Base-by-base conservation (phyloP, 2,329 filamentous ascomycete species). In the Aspergillus fumigatiaffinis region DNA sequence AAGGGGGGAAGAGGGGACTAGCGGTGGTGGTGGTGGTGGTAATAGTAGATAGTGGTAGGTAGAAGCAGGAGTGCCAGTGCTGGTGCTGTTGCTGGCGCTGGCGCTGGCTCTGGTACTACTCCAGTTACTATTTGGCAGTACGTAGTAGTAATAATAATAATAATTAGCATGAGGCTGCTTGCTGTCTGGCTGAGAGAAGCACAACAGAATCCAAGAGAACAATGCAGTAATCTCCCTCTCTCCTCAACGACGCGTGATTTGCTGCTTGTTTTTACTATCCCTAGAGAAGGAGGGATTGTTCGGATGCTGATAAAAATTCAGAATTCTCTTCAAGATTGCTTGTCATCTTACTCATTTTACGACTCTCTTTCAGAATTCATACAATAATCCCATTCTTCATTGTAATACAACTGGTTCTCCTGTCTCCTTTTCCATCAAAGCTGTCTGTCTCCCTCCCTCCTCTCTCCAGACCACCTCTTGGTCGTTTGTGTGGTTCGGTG, bases 401-500 rank as follows among this genome's bases (percentile, higher is more conserved):
- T 38, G 17, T 38, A 17, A 17, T 17, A 17, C 12, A 35, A 25
- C 21, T 20, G 7, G 47, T 10, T 46, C 42, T 49, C 50, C 21
- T 29, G 49, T 10, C n/a, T 48, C 17, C 9, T 23, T 57, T 28
- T 46, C 29, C 32, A 23, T 54, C 28, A 42, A 28, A 32, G 46
- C 35, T 44, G 38, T n/a, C 38, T 29, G 25, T n/a, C 20, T 49
- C 20, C 50, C 29, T 29, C 26, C 26, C 46, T 35, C 42, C 47
- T 23, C 35, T 41, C 42, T 17, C 51, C 51, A 49, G 46, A 52
- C 52, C 42, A 32, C 53, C 48, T 52, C 47, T 38, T 60, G 35
- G 41, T 61, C 61, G 69, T 72, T 66, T 71, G 66, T 73, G 70
- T 73, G 72, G 71, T 71, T 74, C 71, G 67, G 71, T 73, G 72